Evolutionary conservation across 306 rosid genomes (phyloP), one percentile per base, ranked within the genome.

Genomic region (Glycine tomentella): DNA sequence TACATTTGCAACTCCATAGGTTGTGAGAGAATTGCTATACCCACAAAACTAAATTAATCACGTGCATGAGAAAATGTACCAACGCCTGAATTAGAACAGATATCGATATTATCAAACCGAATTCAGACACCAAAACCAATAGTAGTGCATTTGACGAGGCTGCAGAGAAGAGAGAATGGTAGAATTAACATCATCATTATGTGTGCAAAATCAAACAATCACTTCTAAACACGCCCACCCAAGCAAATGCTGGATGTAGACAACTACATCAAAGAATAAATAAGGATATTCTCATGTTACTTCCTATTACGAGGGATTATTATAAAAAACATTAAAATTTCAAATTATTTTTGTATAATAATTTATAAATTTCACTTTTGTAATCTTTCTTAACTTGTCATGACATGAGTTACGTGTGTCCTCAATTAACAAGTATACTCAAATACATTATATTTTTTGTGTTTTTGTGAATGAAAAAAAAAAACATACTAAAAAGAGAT

Each of bases 221-320:
- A 82, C 31, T 25, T 25, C 31, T 12, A 71, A 71, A 59, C 89
- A 83, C 90, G 57, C 72, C 51, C 1, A 75, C 44, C 89, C 56
- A 89, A 52, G 81, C 81, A 84, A 79, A 67, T 74, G 74, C 74
- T 5, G 81, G 74, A 48, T 4, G 58, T 38, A 49, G 48, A 42
- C 48, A 78, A 68, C 1, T 25, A 25, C 31, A 25, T 25, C 31
- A 25, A 25, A 0, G 15, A 80, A 77, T 55, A 45, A 57, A 75
- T 5, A 10, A 74, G 13, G 8, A 17, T 56, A 42, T 74, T 74
- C 42, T 55, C 52, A 74, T 74, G 55, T 74, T 74, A 56, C 78
- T 58, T 45, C 4, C 53, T 58, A 17, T 45, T 12, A 57, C 20
- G 56, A 38, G 67, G 49, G 3, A 38, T 33, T 52, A 33, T 52